Percentiles rank a stretch among this genome's conserved stretches.
These are phyloP conservation scores for carrot (Daucus carota) DNA, from an alignment of 129 eudicot species.

Conservation along the genomic window DNA sequence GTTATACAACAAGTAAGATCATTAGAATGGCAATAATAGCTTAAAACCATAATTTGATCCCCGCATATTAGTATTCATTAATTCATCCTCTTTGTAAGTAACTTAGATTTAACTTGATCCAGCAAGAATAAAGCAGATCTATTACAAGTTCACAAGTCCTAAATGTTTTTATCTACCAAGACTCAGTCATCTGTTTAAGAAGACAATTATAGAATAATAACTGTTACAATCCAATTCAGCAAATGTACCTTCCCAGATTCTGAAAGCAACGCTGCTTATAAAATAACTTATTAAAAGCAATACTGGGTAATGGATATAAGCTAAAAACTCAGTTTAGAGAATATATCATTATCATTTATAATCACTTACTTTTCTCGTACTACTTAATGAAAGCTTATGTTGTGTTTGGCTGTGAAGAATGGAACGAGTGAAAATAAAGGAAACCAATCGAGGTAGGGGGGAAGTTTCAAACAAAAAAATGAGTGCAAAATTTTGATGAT, in stretches of 20 bases:
- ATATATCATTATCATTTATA: neutral
- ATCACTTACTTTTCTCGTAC: neutral
- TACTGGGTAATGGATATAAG: no score
- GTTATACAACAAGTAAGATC: neutral
- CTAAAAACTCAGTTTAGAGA: no score
- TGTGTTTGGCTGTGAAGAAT: no score
- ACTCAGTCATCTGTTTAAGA: neutral
- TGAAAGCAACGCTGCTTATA: neutral
- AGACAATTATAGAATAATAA: neutral
- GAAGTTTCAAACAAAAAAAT: no score
- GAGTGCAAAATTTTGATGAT: no score
- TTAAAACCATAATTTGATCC: neutral
- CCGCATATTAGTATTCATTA: no score
- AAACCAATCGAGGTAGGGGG: no score
- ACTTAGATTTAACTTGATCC: neutral
- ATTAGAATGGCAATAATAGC: neutral
- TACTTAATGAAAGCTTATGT: no score
- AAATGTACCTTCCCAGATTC: neutral
- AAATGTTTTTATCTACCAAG: neutral
- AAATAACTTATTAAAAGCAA: neutral
- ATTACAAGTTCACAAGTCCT: neutral
- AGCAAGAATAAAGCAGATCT: neutral
- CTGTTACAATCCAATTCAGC: neutral
- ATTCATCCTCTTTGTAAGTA: no score
- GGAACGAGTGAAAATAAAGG: no score